A percentile compares a stretch with the other conserved stretches of the same genome.
These are phyloP conservation scores for Malus hybrid DNA, from an alignment of 331 rosid species.

Conservation along the genomic window DNA sequence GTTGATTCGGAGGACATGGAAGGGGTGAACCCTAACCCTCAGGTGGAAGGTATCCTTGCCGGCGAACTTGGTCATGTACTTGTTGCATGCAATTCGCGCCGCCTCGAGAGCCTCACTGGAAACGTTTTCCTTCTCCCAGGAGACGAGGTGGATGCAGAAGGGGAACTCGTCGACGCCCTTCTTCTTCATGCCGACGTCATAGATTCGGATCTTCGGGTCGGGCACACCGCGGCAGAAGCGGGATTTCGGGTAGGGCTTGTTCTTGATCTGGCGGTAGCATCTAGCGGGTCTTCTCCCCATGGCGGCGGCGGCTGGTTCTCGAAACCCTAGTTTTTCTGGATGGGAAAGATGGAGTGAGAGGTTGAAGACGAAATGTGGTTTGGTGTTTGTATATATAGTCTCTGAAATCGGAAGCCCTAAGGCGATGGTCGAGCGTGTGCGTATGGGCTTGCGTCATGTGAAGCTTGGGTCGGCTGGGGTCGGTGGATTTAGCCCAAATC, in stretches of 20 bases:
- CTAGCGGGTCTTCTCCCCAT: constrained; percentile 49
- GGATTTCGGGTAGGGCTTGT: constrained; percentile 76
- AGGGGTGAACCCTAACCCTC: constrained; percentile 72
- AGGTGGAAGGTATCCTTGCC: constrained; percentile 72
- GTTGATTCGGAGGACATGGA: constrained; percentile 67
- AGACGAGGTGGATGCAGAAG: constrained; percentile 66
- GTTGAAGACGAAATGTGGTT: not conserved
- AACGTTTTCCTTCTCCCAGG: constrained; percentile 84
- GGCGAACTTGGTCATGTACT: constrained; percentile 64
- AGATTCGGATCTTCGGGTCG: constrained; percentile 69
- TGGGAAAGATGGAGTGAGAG: not conserved
- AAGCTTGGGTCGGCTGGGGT: not conserved
- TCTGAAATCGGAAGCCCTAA: not conserved
- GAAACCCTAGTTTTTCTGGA: not conserved
- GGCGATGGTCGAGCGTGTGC: not conserved
- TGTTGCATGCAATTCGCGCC: constrained; percentile 69
- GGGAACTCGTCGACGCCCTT: constrained; percentile 79
- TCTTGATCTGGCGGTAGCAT: constrained; percentile 75
- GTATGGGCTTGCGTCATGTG: constrained; percentile 13
- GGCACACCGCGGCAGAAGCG: constrained; percentile 75
- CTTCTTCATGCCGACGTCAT: constrained; percentile 72
- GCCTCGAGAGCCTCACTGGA: constrained; percentile 71
- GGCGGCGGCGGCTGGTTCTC: not conserved
- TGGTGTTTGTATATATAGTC: not conserved
- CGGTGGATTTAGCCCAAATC: not conserved